Evolutionary conservation across 2,329 filamentous ascomycete species (phyloP), one percentile per base, ranked within the genome.

Genomic region (Venturia aucupariae): DNA sequence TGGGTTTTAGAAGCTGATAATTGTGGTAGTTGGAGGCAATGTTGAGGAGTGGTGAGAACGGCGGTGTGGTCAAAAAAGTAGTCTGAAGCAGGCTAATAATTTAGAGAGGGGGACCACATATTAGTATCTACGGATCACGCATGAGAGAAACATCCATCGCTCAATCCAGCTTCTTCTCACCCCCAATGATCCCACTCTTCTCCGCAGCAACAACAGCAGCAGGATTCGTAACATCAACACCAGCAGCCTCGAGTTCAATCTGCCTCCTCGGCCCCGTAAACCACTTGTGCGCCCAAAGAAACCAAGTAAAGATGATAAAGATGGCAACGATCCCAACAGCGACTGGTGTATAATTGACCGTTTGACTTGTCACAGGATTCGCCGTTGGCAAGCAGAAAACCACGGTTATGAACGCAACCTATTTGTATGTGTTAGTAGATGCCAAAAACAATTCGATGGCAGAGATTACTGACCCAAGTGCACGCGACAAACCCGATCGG

Each of bases 271-370:
- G 83, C 0, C 83, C 83, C 0, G 78, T 80, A 66, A 85, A 85
- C 82, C 82, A 85, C 54, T 73, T 77, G 41, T 74, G 73, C 1
- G 83, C 83, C 76, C 79, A 82, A 2, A 83, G 1, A 2, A 82
- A 54, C 83, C 83, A 86, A 17, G 74, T 76, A 0, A 72, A 74
- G 24, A 81, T 72, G 1, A 78, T 74, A 42, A 79, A 80, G 1
- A 83, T 68, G 0, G 75, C 76, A 57, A 85, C 81, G 64, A 85
- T 84, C 0, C 82, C 83, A 4, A 86, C 83, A 0, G 83, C 83
- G 0, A 85, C 83, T 0, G 81, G 80, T 0, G 83, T 84, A 68
- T 86, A 86, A 67, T 86, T 86, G 27, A 86, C 71, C 4, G 82
- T 84, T 73, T 85, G 77, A n/a, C 74, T 75, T 0, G 79, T 80